These are phyloP conservation scores for Colletotrichum eremochloae DNA, from an alignment of 2,329 filamentous ascomycete genomes.

Conservation along the genomic window DNA sequence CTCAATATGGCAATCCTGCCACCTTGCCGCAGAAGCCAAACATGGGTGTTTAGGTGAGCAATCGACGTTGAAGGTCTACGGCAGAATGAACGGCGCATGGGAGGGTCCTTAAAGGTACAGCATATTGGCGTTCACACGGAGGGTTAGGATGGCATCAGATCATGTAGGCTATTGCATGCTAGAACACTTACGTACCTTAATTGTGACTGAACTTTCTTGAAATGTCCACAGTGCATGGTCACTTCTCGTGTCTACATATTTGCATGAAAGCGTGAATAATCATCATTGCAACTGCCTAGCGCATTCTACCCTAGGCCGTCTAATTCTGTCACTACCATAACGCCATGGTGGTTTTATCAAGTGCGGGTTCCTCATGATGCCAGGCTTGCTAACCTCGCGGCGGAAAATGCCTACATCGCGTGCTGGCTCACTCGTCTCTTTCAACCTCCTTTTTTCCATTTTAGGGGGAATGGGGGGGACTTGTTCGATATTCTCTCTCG, in stretches of 20 bases:
- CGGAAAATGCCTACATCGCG: constrained; percentile 35
- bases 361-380: constrained; percentile 41
- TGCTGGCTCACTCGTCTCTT: constrained; percentile 32
- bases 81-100: constrained; percentile 39
- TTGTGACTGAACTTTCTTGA: constrained; percentile 38
- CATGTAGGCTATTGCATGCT: constrained; percentile 42
- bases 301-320: constrained; percentile 42
- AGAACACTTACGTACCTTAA: constrained; percentile 41
- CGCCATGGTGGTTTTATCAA: constrained; percentile 43
- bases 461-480: neutral
- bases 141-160: constrained; percentile 40
- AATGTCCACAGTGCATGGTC: neutral
- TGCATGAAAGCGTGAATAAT: constrained; percentile 43
- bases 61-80: constrained; percentile 36
- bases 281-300: constrained; percentile 42
- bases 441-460: constrained; percentile 8
- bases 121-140: constrained; percentile 40
- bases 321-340: constrained; percentile 45
- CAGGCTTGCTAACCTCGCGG: constrained; percentile 42
- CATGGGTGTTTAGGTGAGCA: constrained; percentile 49
- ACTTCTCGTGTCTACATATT: constrained; percentile 8
- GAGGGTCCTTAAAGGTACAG: constrained; percentile 33
- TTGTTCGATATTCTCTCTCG: neutral
- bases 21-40: constrained; percentile 71
- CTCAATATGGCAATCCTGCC: constrained; percentile 71